These are phyloP conservation scores for Lippia alba DNA, from an alignment of 305 asterid species.

Conservation along the genomic window DNA sequence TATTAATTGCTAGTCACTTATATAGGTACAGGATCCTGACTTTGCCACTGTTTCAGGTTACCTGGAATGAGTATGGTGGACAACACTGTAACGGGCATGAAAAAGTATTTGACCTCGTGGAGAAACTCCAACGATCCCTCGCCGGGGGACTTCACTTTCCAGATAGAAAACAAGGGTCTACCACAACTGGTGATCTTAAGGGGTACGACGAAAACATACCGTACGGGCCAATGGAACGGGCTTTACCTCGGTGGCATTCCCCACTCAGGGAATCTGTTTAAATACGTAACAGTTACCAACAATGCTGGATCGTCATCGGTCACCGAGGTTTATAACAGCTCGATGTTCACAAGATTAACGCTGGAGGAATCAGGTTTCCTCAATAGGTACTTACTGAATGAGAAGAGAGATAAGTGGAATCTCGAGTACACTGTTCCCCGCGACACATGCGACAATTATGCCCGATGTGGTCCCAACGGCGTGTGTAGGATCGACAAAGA, in stretches of 20 bases:
- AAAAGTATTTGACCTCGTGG: slow-evolving; percentile 44
- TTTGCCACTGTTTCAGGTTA: slow-evolving; percentile 40
- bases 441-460: slow-evolving; percentile 42
- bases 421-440: slow-evolving; percentile 20
- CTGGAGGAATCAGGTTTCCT: slow-evolving; percentile 31
- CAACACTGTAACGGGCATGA: slow-evolving; percentile 28
- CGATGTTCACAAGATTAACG: slow-evolving; percentile 9
- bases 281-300: background rate
- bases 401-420: slow-evolving; percentile 34
- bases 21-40: slow-evolving; percentile 34
- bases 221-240: slow-evolving; percentile 40
- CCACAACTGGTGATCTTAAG: slow-evolving; percentile 13
- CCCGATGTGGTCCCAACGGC: slow-evolving; percentile 47
- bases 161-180: slow-evolving; percentile 31
- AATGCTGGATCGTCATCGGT: slow-evolving; percentile 20
- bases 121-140: slow-evolving; percentile 49
- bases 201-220: background rate
- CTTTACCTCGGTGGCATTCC: background rate
- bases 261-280: background rate
- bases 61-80: slow-evolving; percentile 41
- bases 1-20: no score
- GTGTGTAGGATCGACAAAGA: slow-evolving; percentile 37
- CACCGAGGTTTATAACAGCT: background rate
- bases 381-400: slow-evolving; percentile 17
- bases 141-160: slow-evolving; percentile 35